phyloP scores from a whole-genome alignment of 305 asterid genomes.

The Petunia hybrid region DNA sequence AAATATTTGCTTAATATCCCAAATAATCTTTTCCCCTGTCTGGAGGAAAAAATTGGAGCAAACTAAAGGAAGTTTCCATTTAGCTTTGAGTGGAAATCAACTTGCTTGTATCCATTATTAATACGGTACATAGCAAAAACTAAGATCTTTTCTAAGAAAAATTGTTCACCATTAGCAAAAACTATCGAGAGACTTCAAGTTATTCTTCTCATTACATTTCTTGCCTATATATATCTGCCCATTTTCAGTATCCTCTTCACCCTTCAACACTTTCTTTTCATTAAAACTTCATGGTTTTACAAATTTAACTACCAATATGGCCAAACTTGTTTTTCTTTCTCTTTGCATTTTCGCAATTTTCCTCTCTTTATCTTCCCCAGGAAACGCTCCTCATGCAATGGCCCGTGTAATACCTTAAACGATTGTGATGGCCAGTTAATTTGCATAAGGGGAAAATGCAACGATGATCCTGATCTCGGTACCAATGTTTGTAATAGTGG shows the following conservation, averaged over 20 bases:
- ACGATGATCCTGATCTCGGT: slow-evolving; percentile 53
- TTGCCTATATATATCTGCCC: slow-evolving; percentile 12
- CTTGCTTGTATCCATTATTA: too few relatives aligned
- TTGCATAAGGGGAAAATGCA: slow-evolving; percentile 51
- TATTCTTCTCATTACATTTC: too few relatives aligned
- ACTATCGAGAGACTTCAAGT: too few relatives aligned
- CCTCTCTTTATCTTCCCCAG: slow-evolving; percentile 25
- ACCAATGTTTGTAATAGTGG: slow-evolving; percentile 38
- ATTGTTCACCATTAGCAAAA: too few relatives aligned
- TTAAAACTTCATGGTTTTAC: not conserved
- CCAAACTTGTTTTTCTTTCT: slow-evolving; percentile 8
- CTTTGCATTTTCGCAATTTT: not conserved
- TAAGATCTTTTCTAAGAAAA: too few relatives aligned
- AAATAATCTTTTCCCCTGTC: too few relatives aligned
- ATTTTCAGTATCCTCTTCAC: not conserved
- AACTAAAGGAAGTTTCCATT: too few relatives aligned
- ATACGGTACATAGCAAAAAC: too few relatives aligned
- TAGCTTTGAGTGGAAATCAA: too few relatives aligned
- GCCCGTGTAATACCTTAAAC: slow-evolving; percentile 45
- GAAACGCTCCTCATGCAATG: slow-evolving; percentile 46
- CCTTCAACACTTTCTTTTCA: not conserved
- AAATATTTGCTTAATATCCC: too few relatives aligned
- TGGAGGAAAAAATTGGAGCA: too few relatives aligned
- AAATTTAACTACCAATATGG: slow-evolving; percentile 23
- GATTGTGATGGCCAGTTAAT: slow-evolving; percentile 54